These are phyloP conservation scores for Phaseolus lunatus DNA, from an alignment of 306 rosid genomes.

Conservation along the genomic window DNA sequence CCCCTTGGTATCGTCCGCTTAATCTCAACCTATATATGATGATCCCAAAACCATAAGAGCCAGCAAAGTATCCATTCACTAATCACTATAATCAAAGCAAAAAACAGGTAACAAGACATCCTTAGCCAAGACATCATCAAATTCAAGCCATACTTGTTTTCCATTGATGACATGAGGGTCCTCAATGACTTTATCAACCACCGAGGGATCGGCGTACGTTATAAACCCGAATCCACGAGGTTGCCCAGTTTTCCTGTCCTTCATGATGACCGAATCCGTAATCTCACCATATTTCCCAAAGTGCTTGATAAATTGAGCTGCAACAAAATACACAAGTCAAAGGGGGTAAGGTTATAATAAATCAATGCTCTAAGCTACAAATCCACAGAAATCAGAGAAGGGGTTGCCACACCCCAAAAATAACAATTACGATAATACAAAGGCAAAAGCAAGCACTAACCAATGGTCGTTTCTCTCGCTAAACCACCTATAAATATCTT, in stretches of 20 bases:
- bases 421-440: background rate
- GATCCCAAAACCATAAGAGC: slow-evolving; percentile 49
- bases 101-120: slow-evolving; percentile 24
- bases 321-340: slow-evolving; percentile 42
- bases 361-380: slow-evolving; percentile 11
- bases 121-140: slow-evolving; percentile 42
- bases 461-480: slow-evolving; percentile 92
- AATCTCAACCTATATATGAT: slow-evolving; percentile 75
- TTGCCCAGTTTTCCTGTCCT: slow-evolving; percentile 91
- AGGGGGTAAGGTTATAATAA: slow-evolving; percentile 30
- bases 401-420: slow-evolving; percentile 36
- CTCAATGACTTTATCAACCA: slow-evolving; percentile 89
- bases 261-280: slow-evolving; percentile 90
- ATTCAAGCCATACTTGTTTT: slow-evolving; percentile 67
- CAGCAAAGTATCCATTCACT: slow-evolving; percentile 39
- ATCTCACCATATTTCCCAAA: slow-evolving; percentile 88
- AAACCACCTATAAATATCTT: slow-evolving; percentile 97
- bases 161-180: slow-evolving; percentile 83
- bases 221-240: slow-evolving; percentile 97
- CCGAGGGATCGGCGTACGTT: slow-evolving; percentile 82
- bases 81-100: slow-evolving; percentile 37
- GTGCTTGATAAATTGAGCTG: slow-evolving; percentile 88
- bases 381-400: slow-evolving; percentile 13
- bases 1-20: slow-evolving; percentile 97
- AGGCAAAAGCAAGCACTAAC: slow-evolving; percentile 63